These are phyloP conservation scores for Globisporangium spiculum DNA, from an alignment of 352 stramenopile species.

Conservation along the genomic window DNA sequence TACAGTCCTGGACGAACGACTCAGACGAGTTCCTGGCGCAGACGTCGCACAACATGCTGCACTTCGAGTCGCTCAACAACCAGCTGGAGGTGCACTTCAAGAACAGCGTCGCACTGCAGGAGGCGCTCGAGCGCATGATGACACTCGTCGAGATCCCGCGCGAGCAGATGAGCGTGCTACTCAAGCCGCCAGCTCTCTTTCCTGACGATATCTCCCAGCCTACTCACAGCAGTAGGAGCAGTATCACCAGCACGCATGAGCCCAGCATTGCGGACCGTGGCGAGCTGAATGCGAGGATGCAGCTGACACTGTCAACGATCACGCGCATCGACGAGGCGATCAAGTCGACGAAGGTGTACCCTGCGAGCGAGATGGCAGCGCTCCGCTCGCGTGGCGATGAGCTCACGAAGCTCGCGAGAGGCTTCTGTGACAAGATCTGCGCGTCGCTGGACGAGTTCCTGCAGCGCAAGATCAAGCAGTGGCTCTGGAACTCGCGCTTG, in stretches of 20 bases:
- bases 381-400: slow-evolving; percentile 58
- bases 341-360: slow-evolving; percentile 52
- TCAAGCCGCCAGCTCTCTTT: slow-evolving; percentile 52
- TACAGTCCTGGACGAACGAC: slow-evolving; percentile 63
- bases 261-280: not conserved
- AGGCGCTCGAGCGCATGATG: slow-evolving; percentile 51
- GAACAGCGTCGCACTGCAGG: slow-evolving; percentile 65
- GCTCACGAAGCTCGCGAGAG: slow-evolving; percentile 34
- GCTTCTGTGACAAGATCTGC: slow-evolving; percentile 60
- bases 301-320: slow-evolving; percentile 41
- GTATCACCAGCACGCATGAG: slow-evolving; percentile 6
- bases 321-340: slow-evolving; percentile 47
- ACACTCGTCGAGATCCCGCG: slow-evolving; percentile 46
- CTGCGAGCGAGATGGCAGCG: slow-evolving; percentile 62
- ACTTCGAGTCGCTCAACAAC: slow-evolving; percentile 80
- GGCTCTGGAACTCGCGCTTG: slow-evolving; percentile 22
- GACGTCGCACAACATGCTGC: slow-evolving; percentile 65
- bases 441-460: slow-evolving; percentile 54
- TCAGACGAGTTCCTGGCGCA: slow-evolving; percentile 53
- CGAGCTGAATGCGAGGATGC: slow-evolving; percentile 31
- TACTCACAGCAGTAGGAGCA: slow-evolving; percentile 9
- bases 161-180: slow-evolving; percentile 50
- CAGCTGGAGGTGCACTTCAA: slow-evolving; percentile 80
- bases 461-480: slow-evolving; percentile 43
- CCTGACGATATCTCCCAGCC: slow-evolving; percentile 23